Conservation (phyloP, 2,329 filamentous ascomycete species). For the Cadophora sp. region DNA sequence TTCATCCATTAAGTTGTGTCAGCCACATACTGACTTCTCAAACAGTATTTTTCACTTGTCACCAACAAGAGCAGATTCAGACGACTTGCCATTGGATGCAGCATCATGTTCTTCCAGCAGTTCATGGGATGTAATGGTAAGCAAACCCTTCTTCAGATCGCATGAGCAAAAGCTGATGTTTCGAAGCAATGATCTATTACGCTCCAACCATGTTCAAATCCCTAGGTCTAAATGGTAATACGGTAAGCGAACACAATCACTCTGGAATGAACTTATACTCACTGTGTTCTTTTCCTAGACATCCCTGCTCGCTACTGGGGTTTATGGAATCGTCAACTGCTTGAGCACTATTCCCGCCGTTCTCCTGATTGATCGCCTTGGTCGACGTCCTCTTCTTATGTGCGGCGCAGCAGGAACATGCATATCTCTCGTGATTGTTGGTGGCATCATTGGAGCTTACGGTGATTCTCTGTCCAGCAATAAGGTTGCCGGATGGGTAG, state of each 20-base stretch:
- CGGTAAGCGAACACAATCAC: slow-evolving; percentile 30
- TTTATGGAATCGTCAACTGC: slow-evolving; percentile 63
- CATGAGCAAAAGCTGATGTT: neutral
- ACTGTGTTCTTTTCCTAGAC: slow-evolving; percentile 31
- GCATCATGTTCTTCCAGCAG: slow-evolving; percentile 46
- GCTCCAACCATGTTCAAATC: slow-evolving; percentile 55
- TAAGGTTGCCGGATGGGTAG: slow-evolving; percentile 61
- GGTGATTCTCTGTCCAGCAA: slow-evolving; percentile 54
- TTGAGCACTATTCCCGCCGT: slow-evolving; percentile 51
- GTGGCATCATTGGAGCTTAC: slow-evolving; percentile 58
- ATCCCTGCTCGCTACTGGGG: slow-evolving; percentile 61
- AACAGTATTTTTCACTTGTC: slow-evolving; percentile 34
- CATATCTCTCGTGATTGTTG: slow-evolving; percentile 62
- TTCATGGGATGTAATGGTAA: slow-evolving; percentile 40
- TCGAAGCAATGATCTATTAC: slow-evolving; percentile 45
- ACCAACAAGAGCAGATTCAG: slow-evolving; percentile 33
- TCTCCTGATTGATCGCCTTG: slow-evolving; percentile 42
- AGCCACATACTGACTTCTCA: too few relatives aligned
- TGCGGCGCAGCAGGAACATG: slow-evolving; percentile 57
- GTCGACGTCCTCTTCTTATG: slow-evolving; percentile 49
- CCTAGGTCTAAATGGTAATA: slow-evolving; percentile 52
- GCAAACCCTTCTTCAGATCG: neutral
- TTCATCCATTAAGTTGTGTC: too few relatives aligned
- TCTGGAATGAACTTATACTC: neutral
- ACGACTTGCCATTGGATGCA: slow-evolving; percentile 35